Percentiles rank a stretch among this genome's conserved stretches.
phyloP scores from a whole-genome alignment of 371 early-diverging fungal genomes.

The Lichtheimia ramosa region DNA sequence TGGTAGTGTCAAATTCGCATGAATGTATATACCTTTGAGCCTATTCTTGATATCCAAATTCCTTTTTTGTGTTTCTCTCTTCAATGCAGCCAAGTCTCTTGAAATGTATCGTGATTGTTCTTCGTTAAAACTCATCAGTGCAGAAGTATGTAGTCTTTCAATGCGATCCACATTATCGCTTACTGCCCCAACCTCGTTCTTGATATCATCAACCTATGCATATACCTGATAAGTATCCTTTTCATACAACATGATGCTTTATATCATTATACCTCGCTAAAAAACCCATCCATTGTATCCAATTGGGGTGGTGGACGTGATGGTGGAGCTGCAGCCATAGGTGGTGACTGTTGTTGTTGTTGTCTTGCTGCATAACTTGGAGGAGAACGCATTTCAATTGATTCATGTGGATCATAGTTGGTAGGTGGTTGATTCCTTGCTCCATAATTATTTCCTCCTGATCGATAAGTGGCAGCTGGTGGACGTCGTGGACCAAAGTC shows the following conservation, averaged over 20 bases:
- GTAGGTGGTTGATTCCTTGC: neutral
- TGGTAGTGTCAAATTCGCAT: constrained; percentile 9
- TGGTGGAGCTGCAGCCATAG: neutral
- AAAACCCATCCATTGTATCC: constrained; percentile 38
- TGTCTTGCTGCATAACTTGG: too few relatives aligned
- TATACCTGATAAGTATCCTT: neutral
- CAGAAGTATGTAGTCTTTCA: constrained; percentile 30
- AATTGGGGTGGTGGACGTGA: constrained; percentile 20
- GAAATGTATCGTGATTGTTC: constrained; percentile 33
- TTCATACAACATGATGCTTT: constrained; percentile 19
- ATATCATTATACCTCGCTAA: constrained; percentile 34
- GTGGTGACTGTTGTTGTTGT: too few relatives aligned
- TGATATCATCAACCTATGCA: constrained; percentile 36
- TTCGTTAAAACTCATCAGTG: constrained; percentile 42
- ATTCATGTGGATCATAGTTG: constrained; percentile 5
- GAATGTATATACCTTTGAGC: constrained; percentile 27
- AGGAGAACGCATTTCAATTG: constrained; percentile 18
- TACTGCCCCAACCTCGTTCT: constrained; percentile 28
- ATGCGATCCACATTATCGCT: constrained; percentile 41
- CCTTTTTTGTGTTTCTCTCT: constrained; percentile 29
- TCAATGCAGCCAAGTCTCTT: constrained; percentile 27
- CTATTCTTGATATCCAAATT: constrained; percentile 28
- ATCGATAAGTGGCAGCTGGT: constrained; percentile 5
- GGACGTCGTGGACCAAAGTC: constrained; percentile 14
- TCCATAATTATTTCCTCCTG: neutral